Evolutionary conservation across 2,329 filamentous ascomycete species (phyloP).

Genomic region (Fusarium dlaminii): DNA sequence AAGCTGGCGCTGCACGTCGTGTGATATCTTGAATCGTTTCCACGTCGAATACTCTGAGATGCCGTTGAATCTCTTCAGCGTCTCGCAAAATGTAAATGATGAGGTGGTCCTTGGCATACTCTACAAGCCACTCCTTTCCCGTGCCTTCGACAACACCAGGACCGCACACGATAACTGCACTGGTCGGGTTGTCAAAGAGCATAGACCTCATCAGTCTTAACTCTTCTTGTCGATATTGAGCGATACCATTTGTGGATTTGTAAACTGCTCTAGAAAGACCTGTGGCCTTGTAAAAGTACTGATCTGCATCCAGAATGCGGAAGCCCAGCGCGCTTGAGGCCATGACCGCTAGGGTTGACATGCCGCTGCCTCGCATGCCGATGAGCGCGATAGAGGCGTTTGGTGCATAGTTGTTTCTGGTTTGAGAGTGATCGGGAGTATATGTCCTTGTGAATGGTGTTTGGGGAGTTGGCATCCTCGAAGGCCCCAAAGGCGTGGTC

Average conservation of each 20-base stretch:
- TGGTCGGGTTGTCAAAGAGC: neutral
- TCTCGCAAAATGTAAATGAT: conserved; percentile 2
- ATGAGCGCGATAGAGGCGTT: neutral
- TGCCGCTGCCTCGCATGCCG: conserved; percentile 1
- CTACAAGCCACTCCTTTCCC: neutral
- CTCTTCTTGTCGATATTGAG: conserved; percentile 6
- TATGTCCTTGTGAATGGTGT: neutral
- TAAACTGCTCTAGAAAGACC: neutral
- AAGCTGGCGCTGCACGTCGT: neutral
- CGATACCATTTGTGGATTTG: neutral
- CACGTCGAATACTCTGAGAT: neutral
- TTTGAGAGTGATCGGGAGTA: neutral
- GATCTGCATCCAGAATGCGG: neutral
- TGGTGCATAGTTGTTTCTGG: neutral
- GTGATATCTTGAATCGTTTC: neutral
- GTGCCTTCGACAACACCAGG: conserved; percentile 7
- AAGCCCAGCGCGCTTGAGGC: neutral
- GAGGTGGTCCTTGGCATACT: neutral
- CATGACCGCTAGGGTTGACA: conserved; percentile 1
- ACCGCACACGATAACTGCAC: neutral
- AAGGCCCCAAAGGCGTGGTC: fast-evolving
- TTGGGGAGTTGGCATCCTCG: neutral
- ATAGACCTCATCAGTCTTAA: neutral
- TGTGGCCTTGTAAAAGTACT: neutral
- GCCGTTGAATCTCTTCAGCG: neutral